Base-by-base conservation (phyloP, 2,329 filamentous ascomycete genomes). In the Exophiala mesophila region DNA sequence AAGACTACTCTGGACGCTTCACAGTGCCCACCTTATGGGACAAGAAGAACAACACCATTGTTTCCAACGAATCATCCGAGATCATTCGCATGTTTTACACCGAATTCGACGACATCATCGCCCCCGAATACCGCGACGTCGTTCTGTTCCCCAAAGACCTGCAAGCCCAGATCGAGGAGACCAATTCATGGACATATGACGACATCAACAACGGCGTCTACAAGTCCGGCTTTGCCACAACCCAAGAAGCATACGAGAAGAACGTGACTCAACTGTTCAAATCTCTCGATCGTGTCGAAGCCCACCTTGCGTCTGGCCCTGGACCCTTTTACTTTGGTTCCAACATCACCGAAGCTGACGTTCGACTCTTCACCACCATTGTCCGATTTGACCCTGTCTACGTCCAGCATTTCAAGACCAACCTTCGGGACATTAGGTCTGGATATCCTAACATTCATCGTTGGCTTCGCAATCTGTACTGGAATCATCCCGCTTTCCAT, bases 41-140 rank as follows among this genome's bases (percentile, higher is more conserved):
- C 53, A 82, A 78, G 59, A 77, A 82, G 59, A 69, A 69, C 39
- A 76, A 81, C 57, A 77, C 71, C 23, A 94, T 95, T 58, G 88
- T 95, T 49, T 92, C 76, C 76, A 96, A 96, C 55, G 89, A 95
- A 74, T 72, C 84, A 64, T 82, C 82, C 54, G 89, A 96, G 69
- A 95, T 96, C 61, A 81, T 95, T 62, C 82, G 89, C 60, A 94
- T 95, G 85, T 71, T 96, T 49, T 85, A 85, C 60, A 75, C 74
- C 30, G 85, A 80, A 63, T 97, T 97, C 60, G 82, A 97, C 62
- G 74, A 77, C 50, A 60, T 86, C 24, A 61, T 89, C 17, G 74
- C 75, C 0, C 70, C 74, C 2, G 62, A 81, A 58, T 76, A 78
- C 60, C 41, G 44, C 5, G 63, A 66, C 2, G 61, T 89, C 4